These are phyloP conservation scores for Nigrospora sphaerica DNA, from an alignment of 2,329 filamentous ascomycete species.

Conservation along the genomic window DNA sequence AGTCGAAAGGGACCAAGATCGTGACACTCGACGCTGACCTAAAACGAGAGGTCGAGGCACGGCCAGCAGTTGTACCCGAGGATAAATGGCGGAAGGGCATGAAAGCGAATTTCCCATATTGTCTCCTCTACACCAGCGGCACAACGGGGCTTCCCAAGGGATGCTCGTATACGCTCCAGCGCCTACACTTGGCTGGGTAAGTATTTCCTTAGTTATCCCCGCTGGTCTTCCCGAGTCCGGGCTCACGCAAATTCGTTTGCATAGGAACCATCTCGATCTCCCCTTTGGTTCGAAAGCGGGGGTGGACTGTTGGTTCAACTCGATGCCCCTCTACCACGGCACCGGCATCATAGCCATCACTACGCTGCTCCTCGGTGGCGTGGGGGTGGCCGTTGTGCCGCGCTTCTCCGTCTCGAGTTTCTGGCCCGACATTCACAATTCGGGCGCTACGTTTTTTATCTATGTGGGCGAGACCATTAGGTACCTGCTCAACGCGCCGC, in stretches of 20 bases:
- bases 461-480: slow-evolving; percentile 70
- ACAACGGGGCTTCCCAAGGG: slow-evolving; percentile 69
- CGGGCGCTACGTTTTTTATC: slow-evolving; percentile 59
- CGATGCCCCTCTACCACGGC: slow-evolving; percentile 68
- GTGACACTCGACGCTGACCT: slow-evolving; percentile 36
- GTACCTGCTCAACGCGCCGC: slow-evolving; percentile 60
- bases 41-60: slow-evolving; percentile 30
- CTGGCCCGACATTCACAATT: slow-evolving; percentile 63
- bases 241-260: too few species aligned
- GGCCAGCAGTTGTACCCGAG: slow-evolving; percentile 39
- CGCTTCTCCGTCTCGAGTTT: slow-evolving; percentile 61
- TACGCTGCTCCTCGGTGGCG: slow-evolving; percentile 36
- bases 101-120: slow-evolving; percentile 43
- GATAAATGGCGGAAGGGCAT: slow-evolving; percentile 45
- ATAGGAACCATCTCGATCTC: neutral
- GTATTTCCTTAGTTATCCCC: slow-evolving; percentile 8
- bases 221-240: too few species aligned
- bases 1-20: slow-evolving; percentile 41
- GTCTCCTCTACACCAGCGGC: slow-evolving; percentile 63
- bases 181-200: slow-evolving; percentile 15
- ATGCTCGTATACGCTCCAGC: slow-evolving; percentile 45
- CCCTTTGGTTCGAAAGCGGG: slow-evolving; percentile 7
- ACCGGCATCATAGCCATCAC: slow-evolving; percentile 54
- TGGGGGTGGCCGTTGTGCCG: slow-evolving; percentile 50
- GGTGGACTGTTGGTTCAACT: slow-evolving; percentile 58